Percentiles rank a stretch among this genome's conserved stretches.
These are phyloP conservation scores for Cubamyces sp. DNA, from an alignment of 768 basidiomycete species.

Conservation along the genomic window DNA sequence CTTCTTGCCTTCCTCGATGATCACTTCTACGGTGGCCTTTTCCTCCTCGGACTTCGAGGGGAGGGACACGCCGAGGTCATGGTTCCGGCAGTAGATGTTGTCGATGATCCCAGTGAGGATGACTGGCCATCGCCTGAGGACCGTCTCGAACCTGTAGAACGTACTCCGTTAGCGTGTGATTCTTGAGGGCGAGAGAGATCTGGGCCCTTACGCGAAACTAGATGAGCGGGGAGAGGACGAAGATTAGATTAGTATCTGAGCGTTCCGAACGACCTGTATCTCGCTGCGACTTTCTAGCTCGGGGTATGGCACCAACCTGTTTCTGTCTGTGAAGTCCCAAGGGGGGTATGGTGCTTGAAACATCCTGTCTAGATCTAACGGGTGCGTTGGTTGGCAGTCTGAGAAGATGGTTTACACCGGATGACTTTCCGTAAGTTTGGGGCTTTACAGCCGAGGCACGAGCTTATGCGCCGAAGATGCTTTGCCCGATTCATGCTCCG, in stretches of 20 bases:
- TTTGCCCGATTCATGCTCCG: too few species aligned
- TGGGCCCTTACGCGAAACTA: constrained; percentile 61
- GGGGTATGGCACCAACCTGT: constrained; percentile 50
- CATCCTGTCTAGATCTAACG: constrained; percentile 21
- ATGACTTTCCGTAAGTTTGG: too few species aligned
- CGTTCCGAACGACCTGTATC: too few species aligned
- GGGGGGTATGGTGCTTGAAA: constrained; percentile 65
- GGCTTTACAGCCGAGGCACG: too few species aligned
- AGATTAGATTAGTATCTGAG: background rate
- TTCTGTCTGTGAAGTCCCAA: constrained; percentile 74
- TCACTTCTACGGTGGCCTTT: constrained; percentile 39
- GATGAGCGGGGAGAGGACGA: background rate
- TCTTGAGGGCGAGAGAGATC: background rate
- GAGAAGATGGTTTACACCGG: too few species aligned
- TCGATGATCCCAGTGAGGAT: constrained; percentile 85
- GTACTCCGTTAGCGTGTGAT: background rate
- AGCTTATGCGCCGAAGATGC: too few species aligned
- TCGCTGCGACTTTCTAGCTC: too few species aligned
- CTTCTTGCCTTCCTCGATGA: constrained; percentile 73
- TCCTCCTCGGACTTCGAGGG: constrained; percentile 28
- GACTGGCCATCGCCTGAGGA: constrained; percentile 78
- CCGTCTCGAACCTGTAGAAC: constrained; percentile 68
- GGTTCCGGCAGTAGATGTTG: constrained; percentile 69
- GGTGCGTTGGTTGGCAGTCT: background rate
- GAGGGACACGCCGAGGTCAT: constrained; percentile 52